Percentiles rank a stretch among this genome's conserved stretches.
Conservation (phyloP, 805 yeast genomes). For the Wickerhamomyces bovis region DNA sequence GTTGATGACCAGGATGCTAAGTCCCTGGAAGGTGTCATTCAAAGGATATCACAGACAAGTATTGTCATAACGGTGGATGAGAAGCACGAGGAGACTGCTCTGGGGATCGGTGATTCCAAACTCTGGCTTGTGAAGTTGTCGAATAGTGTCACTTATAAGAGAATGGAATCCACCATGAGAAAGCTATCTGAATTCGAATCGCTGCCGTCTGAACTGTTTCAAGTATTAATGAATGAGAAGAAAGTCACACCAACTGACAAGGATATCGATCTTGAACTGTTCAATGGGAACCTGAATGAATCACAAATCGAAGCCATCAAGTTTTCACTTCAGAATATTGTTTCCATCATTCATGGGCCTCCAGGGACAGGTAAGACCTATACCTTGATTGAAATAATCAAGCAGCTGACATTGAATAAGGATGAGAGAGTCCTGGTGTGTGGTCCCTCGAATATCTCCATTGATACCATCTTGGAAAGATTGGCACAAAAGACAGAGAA, state of each 20-base stretch:
- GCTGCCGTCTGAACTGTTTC: slow-evolving; percentile 32
- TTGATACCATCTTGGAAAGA: slow-evolving; percentile 85
- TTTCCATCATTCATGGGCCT: slow-evolving; percentile 66
- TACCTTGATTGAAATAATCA: slow-evolving; percentile 74
- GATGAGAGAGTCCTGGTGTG: slow-evolving; percentile 71
- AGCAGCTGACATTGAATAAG: slow-evolving; percentile 59
- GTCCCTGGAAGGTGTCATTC: slow-evolving; percentile 58
- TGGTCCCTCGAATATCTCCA: slow-evolving; percentile 91
- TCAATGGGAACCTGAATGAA: slow-evolving; percentile 25
- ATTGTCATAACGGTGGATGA: slow-evolving; percentile 61
- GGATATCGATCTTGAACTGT: not conserved
- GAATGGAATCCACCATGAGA: slow-evolving; percentile 75
- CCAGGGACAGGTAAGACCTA: slow-evolving; percentile 83
- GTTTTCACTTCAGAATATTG: slow-evolving; percentile 55
- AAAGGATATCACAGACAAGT: slow-evolving; percentile 40
- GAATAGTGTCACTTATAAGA: slow-evolving; percentile 64
- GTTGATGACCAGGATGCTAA: not conserved
- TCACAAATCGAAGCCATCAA: slow-evolving; percentile 72
- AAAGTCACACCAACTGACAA: slow-evolving; percentile 30
- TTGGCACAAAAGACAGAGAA: slow-evolving; percentile 30
- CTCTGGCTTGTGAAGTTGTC: slow-evolving; percentile 55
- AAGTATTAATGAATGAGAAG: slow-evolving; percentile 38
- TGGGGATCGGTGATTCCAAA: slow-evolving; percentile 37
- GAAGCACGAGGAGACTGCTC: slow-evolving; percentile 42
- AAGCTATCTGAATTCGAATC: slow-evolving; percentile 48